phyloP scores from a whole-genome alignment of 139 green algal genomes.

The Auxenochlorella pyrenoidosa region DNA sequence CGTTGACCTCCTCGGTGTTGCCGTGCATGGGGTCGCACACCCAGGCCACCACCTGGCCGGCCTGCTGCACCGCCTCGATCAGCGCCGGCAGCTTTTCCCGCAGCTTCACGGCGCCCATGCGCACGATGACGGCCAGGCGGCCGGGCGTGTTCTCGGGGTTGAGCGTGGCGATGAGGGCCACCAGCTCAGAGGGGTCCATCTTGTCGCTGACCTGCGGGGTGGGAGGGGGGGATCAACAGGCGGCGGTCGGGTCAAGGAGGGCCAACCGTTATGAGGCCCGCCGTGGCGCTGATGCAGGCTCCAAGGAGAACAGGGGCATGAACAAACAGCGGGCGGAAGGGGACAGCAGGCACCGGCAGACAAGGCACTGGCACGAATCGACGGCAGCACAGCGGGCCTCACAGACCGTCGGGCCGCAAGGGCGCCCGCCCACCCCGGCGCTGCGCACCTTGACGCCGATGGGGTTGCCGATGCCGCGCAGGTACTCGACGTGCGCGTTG shows the following conservation, averaged over 20 bases:
- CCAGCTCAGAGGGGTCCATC: conserved; percentile 90
- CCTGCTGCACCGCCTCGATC: conserved; percentile 73
- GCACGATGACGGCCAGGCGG: conserved; percentile 92
- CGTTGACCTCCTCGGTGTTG: conserved; percentile 94
- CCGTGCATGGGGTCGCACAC: conserved; percentile 99
- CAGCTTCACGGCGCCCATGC: conserved; percentile 96
- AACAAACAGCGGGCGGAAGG: no score
- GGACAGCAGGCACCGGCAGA: no score
- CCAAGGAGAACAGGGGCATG: no score
- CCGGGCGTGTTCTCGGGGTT: conserved; percentile 97
- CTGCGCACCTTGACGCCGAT: conserved; percentile 89
- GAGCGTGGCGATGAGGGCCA: conserved; percentile 88
- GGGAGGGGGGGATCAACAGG: no score
- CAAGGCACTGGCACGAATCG: no score
- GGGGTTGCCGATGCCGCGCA: conserved; percentile 95
- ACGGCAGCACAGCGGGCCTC: no score
- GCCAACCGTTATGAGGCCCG: no score
- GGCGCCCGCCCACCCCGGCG: background rate
- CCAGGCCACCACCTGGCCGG: conserved; percentile 93
- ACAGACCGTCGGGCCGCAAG: no score
- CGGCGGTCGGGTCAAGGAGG: no score
- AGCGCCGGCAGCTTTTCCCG: conserved; percentile 80
- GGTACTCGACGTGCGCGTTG: conserved; percentile 96
- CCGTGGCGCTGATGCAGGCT: no score
- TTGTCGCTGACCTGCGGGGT: conserved; percentile 88